Evolutionary conservation across 2,329 filamentous ascomycete genomes (phyloP).

Genomic region (Penicillium hordei): DNA sequence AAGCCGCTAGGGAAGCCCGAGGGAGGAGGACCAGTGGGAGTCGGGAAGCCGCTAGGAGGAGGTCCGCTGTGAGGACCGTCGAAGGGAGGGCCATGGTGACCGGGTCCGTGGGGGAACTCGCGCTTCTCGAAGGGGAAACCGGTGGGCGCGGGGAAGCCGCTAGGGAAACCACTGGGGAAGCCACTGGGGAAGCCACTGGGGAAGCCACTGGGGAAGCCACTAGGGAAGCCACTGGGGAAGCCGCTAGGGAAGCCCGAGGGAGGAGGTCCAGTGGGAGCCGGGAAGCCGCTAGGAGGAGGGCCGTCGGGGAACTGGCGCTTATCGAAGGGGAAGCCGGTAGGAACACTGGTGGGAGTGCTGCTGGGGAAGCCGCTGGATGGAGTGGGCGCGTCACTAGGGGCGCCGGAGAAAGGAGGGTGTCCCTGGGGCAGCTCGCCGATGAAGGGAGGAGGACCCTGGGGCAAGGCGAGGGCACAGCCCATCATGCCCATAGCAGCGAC

Average conservation of each 20-base stretch:
- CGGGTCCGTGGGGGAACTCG: background rate
- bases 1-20: background rate
- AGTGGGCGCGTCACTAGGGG: background rate
- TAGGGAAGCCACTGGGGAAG: background rate
- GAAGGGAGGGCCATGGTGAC: background rate
- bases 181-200: too few relatives aligned
- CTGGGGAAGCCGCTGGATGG: background rate
- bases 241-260: background rate
- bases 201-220: background rate
- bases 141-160: too few relatives aligned
- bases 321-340: background rate
- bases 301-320: slow-evolving; percentile 8
- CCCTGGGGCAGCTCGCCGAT: background rate
- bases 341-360: background rate
- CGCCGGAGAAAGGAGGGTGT: background rate
- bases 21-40: background rate
- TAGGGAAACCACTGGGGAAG: too few relatives aligned
- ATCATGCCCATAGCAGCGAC: slow-evolving; percentile 22
- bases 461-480: slow-evolving; percentile 26
- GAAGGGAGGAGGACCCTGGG: slow-evolving; percentile 11
- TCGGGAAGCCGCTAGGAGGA: slow-evolving; percentile 1
- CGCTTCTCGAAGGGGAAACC: slow-evolving; percentile 3
- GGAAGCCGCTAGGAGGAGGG: slow-evolving; percentile 5
- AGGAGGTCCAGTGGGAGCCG: background rate
- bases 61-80: background rate